A percentile compares a stretch with the other conserved stretches of the same genome.
Conservation (phyloP, 1,284 basidiomycete species). For the Vanrija pseudolonga region DNA sequence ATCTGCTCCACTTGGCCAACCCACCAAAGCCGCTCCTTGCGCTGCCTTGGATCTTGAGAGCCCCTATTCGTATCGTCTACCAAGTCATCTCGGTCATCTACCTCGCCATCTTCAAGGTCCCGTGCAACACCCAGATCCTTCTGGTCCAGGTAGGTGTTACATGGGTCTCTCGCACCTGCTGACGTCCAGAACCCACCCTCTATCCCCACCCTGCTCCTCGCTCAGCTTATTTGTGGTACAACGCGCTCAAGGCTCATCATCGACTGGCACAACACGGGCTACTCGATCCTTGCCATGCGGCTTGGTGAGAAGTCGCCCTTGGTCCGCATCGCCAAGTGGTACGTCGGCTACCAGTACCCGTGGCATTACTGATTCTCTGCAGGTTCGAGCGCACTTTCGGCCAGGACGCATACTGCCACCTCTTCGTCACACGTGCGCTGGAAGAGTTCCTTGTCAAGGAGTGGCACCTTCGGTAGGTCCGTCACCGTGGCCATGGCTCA, state of each 20-base stretch:
- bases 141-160: slow-evolving; percentile 71
- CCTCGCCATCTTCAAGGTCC: slow-evolving; percentile 57
- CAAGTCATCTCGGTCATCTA: slow-evolving; percentile 65
- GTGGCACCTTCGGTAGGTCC: slow-evolving; percentile 73
- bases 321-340: slow-evolving; percentile 73
- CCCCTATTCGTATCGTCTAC: slow-evolving; percentile 73
- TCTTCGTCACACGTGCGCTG: slow-evolving; percentile 94
- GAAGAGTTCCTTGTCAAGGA: slow-evolving; percentile 63
- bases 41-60: slow-evolving; percentile 64
- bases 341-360: slow-evolving; percentile 12
- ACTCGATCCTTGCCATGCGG: slow-evolving; percentile 83
- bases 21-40: slow-evolving; percentile 62
- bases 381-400: slow-evolving; percentile 84
- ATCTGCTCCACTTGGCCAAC: slow-evolving; percentile 63
- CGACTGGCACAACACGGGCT: slow-evolving; percentile 99
- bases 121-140: slow-evolving; percentile 73
- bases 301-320: slow-evolving; percentile 65
- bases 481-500: slow-evolving; percentile 17
- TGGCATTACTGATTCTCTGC: not conserved
- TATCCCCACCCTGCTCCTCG: slow-evolving; percentile 85
- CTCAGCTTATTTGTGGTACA: slow-evolving; percentile 66
- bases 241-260: slow-evolving; percentile 82
- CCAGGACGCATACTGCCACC: slow-evolving; percentile 72
- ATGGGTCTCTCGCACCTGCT: not conserved
- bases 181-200: slow-evolving; percentile 82